These are phyloP conservation scores for Dalechampia spathulata DNA, from an alignment of 441 rosid species.

Conservation along the genomic window DNA sequence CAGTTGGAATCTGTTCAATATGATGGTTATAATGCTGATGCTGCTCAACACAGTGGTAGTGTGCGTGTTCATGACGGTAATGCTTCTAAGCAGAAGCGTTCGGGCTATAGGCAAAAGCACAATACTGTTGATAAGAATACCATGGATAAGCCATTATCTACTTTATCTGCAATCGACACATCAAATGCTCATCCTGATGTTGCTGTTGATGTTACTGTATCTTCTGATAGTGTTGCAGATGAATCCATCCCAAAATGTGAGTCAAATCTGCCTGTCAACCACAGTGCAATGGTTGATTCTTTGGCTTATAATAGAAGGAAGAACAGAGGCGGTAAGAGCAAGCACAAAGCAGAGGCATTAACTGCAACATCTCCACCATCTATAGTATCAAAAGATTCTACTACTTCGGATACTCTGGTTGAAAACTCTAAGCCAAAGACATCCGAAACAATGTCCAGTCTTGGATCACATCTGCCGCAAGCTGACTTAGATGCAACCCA, in stretches of 20 bases:
- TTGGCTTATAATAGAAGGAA: constrained; percentile 46
- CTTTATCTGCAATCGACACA: constrained; percentile 25
- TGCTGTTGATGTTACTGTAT: constrained; percentile 22
- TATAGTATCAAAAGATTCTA: constrained; percentile 29
- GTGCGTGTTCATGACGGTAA: constrained; percentile 27
- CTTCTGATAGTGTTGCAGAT: constrained; percentile 25
- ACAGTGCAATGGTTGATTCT: constrained; percentile 35
- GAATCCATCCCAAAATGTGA: constrained; percentile 31
- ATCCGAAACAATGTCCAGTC: constrained; percentile 33
- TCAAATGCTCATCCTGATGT: constrained; percentile 23
- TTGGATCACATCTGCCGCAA: constrained; percentile 17
- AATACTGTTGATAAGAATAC: constrained; percentile 32
- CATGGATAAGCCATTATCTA: constrained; percentile 30
- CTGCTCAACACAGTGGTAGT: constrained; percentile 21
- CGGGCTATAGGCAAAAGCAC: constrained; percentile 53
- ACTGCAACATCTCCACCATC: constrained; percentile 24
- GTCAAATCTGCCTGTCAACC: constrained; percentile 31
- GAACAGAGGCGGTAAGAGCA: constrained; percentile 56
- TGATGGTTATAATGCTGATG: constrained; percentile 27
- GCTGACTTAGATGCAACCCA: constrained; percentile 38
- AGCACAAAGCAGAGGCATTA: constrained; percentile 51
- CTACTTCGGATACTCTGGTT: constrained; percentile 20
- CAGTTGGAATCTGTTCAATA: constrained; percentile 23
- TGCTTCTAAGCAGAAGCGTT: constrained; percentile 46
- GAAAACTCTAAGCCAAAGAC: constrained; percentile 32